Base-by-base conservation (phyloP, 768 basidiomycete genomes). In the Cystobasidium ongulense region DNA sequence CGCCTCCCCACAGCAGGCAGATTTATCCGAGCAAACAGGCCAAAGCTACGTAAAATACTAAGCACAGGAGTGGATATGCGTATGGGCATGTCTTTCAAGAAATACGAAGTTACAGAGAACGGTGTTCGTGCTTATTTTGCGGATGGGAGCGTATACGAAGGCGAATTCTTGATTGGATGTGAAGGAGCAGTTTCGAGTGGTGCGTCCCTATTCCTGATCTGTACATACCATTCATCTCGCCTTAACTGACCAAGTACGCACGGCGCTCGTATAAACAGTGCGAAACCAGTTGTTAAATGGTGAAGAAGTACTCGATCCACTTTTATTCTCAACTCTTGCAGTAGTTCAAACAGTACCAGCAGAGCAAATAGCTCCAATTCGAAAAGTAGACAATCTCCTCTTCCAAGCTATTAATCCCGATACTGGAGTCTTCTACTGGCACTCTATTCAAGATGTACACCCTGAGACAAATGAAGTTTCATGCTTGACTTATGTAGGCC, bases 391-490 rank as follows among this genome's bases (percentile, higher is more conserved):
- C 46, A 29, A 27, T 53, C 29, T 68, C 13, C 21, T 68, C 7
- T 68, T 68, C 29, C 66, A 68, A 52, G 66, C 41, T 31, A 68
- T 68, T 27, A 43, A 68, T 35, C 66, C 66, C 3, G 66, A 68
- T 41, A 68, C 66, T 8, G 53, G 53, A n/a, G 46, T 52, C 7
- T 68, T 68, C 50, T 50, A 41, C 17, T 68, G 66, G 66, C 66
- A 68, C 53, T 68, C 66, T 4, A 50, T 68, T 15, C 66, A 68
- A 29, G 31, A 52, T 35, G 46, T 52, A n/a, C 31, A 68, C 18
- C 66, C 39, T 4, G 46, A 68, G 21, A 52, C 38, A 18, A 52
- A 68, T 35, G 46, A 43, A 68, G 39, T 68, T 23, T 43, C 38
- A 11, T 35, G 38, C n/a, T 41, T 68, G 25, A 68, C 66, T 3